A percentile compares a stretch with the other conserved stretches of the same genome.
These are phyloP conservation scores for Sporisorium iseilematis-ciliati DNA, from an alignment of 1,284 basidiomycete genomes.

Conservation along the genomic window DNA sequence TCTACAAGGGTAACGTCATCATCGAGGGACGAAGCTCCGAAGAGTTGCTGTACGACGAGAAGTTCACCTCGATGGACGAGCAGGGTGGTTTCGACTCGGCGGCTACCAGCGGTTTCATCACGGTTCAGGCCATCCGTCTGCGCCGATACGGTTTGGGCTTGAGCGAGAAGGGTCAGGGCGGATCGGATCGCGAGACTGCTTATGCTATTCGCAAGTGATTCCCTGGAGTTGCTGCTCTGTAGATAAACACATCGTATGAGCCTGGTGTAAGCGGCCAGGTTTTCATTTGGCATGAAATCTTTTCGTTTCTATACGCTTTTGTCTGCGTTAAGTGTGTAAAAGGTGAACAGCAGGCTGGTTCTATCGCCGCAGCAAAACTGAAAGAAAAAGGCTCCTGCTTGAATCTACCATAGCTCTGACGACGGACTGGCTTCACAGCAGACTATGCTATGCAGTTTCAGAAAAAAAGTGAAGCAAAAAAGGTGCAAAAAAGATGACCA, in stretches of 20 bases:
- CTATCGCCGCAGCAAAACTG: background rate
- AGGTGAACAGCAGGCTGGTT: background rate
- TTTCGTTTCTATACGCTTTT: background rate
- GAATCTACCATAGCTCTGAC: too few relatives aligned
- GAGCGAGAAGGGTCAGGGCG: slow-evolving; percentile 59
- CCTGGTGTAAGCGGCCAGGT: slow-evolving; percentile 1
- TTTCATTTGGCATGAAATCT: background rate
- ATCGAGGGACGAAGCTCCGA: slow-evolving; percentile 91
- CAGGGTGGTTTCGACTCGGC: slow-evolving; percentile 88
- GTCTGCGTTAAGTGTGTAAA: background rate
- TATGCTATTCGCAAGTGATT: slow-evolving; percentile 59
- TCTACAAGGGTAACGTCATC: slow-evolving; percentile 97
- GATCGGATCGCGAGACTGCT: slow-evolving; percentile 57
- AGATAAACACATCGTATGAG: background rate
- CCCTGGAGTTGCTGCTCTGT: background rate
- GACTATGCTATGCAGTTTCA: background rate
- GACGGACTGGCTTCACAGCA: too few relatives aligned
- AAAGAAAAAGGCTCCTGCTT: too few relatives aligned
- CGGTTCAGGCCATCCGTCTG: slow-evolving; percentile 67
- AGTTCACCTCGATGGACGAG: slow-evolving; percentile 99
- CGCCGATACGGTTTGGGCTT: slow-evolving; percentile 64
- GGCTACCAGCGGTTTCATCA: slow-evolving; percentile 67
- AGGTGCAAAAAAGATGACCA: slow-evolving; percentile 31
- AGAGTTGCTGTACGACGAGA: slow-evolving; percentile 92
- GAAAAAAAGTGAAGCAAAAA: background rate